Base-by-base conservation (phyloP, 1,284 basidiomycete species). In the Melampsora abietis-canadensis region DNA sequence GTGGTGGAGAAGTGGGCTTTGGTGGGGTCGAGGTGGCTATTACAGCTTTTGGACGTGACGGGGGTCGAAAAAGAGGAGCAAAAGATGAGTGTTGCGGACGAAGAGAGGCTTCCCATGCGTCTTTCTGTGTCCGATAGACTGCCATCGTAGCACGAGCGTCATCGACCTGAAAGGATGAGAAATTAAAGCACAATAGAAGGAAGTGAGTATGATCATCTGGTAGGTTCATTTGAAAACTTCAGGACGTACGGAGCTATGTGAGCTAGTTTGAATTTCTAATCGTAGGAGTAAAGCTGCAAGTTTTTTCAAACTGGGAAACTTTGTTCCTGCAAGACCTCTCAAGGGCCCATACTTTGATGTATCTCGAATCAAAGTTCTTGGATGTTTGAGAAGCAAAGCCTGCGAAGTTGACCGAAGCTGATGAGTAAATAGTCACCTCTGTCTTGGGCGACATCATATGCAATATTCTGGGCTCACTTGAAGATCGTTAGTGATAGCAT, bases 91-190 rank as follows among this genome's bases (percentile, higher is more conserved):
- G 37, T 40, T 40, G 37, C 2, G 37, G 37, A 40, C 37, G 37
- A 40, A 40, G 37, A 40, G 37, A 40, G 12, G 83, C 82, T 76
- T 98, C 94, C 93, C 92, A 98, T 67, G 88, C 87, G 75, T 87
- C 87, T 79, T 91, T 90, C 81, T 95, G 87, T n/a, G 95, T 82
- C 7, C 93, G 86, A 82, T 92, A 98, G 30, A 98, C 84, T 0
- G 92, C 94, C 93, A 98, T 98, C 0, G 95, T 93, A 0, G 94
- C 94, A 63, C 93, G 86, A 1, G 95, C 94, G 81, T 98, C 94
- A 30, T 89, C 92, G 7, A 95, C 88, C 92, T 94, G 78, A 8
- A 47, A 34, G 37, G 31, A 10, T 31, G 10, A 6, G 12, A 12
- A 40, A 7, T 40, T 10, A 73, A 69, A 70, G 64, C 68, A 6